Percentiles rank a stretch among this genome's conserved stretches.
These are phyloP conservation scores for Alternaria conjuncta DNA, from an alignment of 2,329 filamentous ascomycete species.

Conservation along the genomic window DNA sequence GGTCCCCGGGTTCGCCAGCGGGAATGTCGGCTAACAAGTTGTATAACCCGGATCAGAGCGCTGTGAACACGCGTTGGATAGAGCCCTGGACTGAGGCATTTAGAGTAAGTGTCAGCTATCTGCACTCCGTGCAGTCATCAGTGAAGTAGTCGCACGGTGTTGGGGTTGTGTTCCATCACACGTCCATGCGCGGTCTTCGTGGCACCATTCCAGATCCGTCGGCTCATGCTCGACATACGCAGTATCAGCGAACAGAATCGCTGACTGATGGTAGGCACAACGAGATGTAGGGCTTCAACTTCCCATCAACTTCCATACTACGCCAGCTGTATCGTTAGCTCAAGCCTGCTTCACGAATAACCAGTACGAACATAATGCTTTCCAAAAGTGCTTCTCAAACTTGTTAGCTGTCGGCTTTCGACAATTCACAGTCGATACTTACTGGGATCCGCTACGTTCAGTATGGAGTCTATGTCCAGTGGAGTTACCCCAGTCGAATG, in stretches of 20 bases:
- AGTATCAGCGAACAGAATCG: background rate
- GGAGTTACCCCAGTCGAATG: constrained; percentile 50
- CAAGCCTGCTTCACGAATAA: constrained; percentile 64
- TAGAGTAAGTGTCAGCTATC: constrained; percentile 29
- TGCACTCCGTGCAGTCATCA: background rate
- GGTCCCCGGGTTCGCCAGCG: constrained; percentile 13
- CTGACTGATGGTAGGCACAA: constrained; percentile 58
- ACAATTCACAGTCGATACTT: constrained; percentile 65
- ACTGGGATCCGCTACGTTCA: constrained; percentile 64
- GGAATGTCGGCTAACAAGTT: constrained; percentile 36
- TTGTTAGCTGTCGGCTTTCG: constrained; percentile 66
- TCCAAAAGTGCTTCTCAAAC: constrained; percentile 66
- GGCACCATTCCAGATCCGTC: background rate
- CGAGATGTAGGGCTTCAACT: constrained; percentile 65
- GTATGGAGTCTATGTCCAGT: constrained; percentile 69
- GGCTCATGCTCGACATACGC: background rate
- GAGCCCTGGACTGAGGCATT: constrained; percentile 43
- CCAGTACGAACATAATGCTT: constrained; percentile 60
- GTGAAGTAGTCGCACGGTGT: background rate
- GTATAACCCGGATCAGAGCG: constrained; percentile 40
- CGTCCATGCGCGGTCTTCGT: background rate
- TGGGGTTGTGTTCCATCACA: background rate
- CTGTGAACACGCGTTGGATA: constrained; percentile 32
- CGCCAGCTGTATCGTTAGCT: constrained; percentile 62
- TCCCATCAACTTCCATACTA: constrained; percentile 68